A percentile compares a stretch with the other conserved stretches of the same genome.
Evolutionary conservation across 176 grass and related monocot genomes (phyloP).

Genomic region (Aegilops longissima): DNA sequence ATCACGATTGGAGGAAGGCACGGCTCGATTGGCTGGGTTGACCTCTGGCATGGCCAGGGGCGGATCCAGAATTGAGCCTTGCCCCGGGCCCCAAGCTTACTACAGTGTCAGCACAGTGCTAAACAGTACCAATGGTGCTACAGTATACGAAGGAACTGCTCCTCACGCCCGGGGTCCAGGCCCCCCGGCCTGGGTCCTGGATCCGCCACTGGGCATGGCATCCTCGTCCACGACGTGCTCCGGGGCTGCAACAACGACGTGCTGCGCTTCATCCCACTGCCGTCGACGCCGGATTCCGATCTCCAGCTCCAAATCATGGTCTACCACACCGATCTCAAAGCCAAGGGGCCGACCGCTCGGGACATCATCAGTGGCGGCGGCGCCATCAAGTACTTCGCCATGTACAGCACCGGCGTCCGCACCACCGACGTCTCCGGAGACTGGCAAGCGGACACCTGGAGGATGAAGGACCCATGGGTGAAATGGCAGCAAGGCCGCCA

Average conservation of each 20-base stretch:
- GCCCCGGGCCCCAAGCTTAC: too few species aligned
- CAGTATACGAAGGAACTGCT: too few species aligned
- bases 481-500: neutral
- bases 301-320: neutral
- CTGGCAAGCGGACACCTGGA: neutral
- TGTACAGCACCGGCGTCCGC: neutral
- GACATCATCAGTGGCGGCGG: neutral
- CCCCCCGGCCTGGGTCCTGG: too few species aligned
- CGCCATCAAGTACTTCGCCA: neutral
- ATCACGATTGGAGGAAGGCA: neutral
- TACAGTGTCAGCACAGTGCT: too few species aligned
- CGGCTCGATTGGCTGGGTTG: neutral
- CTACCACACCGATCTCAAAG: neutral
- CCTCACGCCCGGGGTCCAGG: too few species aligned
- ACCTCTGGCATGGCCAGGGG: neutral
- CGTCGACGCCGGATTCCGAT: neutral
- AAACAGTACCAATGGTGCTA: too few species aligned
- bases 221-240: neutral
- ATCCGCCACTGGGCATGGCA: neutral
- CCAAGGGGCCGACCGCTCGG: too few species aligned
- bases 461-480: neutral
- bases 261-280: neutral
- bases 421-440: neutral
- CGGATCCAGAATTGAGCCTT: too few species aligned
- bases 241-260: too few species aligned